phyloP scores from a whole-genome alignment of 2,329 filamentous ascomycete species.

The Phialophora macrospora region DNA sequence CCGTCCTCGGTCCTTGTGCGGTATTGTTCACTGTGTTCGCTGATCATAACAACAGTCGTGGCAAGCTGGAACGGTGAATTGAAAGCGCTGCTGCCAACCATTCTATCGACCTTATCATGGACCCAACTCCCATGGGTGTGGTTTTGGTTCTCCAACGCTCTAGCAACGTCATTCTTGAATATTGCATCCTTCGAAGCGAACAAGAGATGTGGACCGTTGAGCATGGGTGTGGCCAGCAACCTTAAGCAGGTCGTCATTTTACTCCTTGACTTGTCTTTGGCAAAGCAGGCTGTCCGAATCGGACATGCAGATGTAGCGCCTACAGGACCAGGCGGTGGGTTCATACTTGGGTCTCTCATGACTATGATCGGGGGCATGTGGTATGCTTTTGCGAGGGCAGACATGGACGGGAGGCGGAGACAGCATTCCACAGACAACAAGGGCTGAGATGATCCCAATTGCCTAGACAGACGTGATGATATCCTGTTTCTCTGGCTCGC shows the following conservation, averaged over 20 bases:
- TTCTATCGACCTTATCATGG: neutral
- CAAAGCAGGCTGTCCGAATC: neutral
- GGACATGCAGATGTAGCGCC: neutral
- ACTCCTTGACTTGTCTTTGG: constrained; percentile 5
- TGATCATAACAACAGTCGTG: constrained; percentile 18
- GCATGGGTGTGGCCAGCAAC: constrained; percentile 27
- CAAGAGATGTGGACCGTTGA: constrained; percentile 23
- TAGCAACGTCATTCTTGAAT: constrained; percentile 24
- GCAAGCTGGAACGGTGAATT: constrained; percentile 24
- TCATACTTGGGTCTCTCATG: constrained; percentile 16
- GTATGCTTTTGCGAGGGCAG: constrained; percentile 17
- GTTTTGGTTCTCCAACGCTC: constrained; percentile 9
- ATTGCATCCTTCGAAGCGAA: constrained; percentile 29
- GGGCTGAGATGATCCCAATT: neutral
- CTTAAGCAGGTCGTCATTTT: constrained; percentile 28
- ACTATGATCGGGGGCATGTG: constrained; percentile 20
- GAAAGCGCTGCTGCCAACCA: neutral
- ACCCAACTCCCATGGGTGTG: constrained; percentile 1
- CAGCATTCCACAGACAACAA: neutral
- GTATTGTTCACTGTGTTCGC: constrained; percentile 20
- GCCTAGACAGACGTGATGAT: neutral
- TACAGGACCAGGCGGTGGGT: neutral
- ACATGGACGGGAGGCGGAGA: constrained; percentile 9
- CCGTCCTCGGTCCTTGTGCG: constrained; percentile 18
- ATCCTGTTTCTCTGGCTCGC: neutral